These are phyloP conservation scores for Phytophthora foliorum DNA, from an alignment of 352 stramenopile genomes.

Conservation along the genomic window DNA sequence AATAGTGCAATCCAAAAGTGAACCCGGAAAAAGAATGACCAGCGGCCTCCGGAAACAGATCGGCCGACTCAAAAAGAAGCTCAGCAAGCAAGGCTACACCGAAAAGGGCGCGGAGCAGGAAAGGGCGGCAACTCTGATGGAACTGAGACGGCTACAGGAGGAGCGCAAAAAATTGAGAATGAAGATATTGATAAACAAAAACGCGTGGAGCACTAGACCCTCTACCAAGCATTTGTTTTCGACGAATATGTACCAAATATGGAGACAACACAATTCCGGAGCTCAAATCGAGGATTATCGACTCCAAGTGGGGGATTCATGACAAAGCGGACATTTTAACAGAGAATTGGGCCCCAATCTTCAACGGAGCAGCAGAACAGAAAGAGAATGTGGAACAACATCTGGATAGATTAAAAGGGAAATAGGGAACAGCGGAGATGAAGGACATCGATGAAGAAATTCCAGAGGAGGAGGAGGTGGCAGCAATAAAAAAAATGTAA, in stretches of 20 bases:
- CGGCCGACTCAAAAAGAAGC: background rate
- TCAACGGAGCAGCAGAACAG: background rate
- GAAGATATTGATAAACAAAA: background rate
- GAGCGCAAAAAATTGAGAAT: background rate
- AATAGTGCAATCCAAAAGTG: too few species aligned
- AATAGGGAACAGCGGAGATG: background rate
- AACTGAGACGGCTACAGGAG: background rate
- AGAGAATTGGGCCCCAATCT: background rate
- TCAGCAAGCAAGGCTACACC: background rate
- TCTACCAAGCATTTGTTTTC: conserved; percentile 7
- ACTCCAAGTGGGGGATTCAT: background rate
- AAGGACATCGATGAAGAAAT: background rate
- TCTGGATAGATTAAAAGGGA: background rate
- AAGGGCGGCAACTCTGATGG: background rate
- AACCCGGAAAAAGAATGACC: background rate
- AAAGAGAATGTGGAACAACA: background rate
- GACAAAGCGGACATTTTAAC: conserved; percentile 10
- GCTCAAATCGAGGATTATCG: background rate
- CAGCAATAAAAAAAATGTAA: conserved; percentile 6
- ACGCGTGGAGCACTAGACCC: conserved; percentile 6
- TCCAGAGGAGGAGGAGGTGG: background rate
- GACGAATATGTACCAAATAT: conserved; percentile 3
- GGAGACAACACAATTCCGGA: conserved; percentile 4
- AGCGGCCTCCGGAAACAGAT: background rate
- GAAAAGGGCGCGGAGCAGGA: background rate